Evolutionary conservation across 495 filamentous ascomycete genomes (phyloP).

Genomic region (Acidomyces sp.): DNA sequence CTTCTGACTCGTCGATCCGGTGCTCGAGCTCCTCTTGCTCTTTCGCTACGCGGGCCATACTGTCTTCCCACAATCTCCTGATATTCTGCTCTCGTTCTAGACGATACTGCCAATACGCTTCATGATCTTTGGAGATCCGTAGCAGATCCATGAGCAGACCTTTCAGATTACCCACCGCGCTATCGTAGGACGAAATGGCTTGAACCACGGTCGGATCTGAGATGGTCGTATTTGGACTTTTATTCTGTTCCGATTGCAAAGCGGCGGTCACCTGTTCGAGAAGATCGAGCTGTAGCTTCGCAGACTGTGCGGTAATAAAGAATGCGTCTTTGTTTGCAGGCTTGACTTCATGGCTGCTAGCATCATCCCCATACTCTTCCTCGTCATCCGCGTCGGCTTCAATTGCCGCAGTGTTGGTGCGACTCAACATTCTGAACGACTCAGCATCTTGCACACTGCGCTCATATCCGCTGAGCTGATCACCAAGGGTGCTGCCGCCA

Average conservation of each 20-base stretch:
- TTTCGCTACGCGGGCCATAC: constrained; percentile 82
- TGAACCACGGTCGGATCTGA: constrained; percentile 62
- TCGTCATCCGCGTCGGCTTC: constrained; percentile 51
- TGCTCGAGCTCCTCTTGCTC: constrained; percentile 87
- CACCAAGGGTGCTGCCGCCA: constrained; percentile 34
- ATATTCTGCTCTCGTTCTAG: constrained; percentile 79
- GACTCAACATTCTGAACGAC: constrained; percentile 24
- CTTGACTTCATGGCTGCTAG: constrained; percentile 61
- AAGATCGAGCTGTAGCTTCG: constrained; percentile 80
- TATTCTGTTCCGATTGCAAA: constrained; percentile 56
- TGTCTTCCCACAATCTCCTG: constrained; percentile 94
- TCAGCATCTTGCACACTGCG: constrained; percentile 42
- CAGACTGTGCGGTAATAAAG: constrained; percentile 89
- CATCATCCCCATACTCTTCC: constrained; percentile 71
- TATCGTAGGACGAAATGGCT: constrained; percentile 77
- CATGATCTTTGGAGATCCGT: constrained; percentile 82
- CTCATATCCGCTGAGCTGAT: constrained; percentile 45
- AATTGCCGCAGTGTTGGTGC: constrained; percentile 27
- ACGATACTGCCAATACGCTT: constrained; percentile 92
- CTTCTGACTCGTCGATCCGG: constrained; percentile 76
- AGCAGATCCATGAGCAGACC: constrained; percentile 75
- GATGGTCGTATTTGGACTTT: constrained; percentile 54
- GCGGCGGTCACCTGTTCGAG: constrained; percentile 73
- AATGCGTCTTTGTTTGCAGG: constrained; percentile 76
- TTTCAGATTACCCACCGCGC: constrained; percentile 76